phyloP scores from a whole-genome alignment of 805 yeast species.

The Barnettozyma vustinii region DNA sequence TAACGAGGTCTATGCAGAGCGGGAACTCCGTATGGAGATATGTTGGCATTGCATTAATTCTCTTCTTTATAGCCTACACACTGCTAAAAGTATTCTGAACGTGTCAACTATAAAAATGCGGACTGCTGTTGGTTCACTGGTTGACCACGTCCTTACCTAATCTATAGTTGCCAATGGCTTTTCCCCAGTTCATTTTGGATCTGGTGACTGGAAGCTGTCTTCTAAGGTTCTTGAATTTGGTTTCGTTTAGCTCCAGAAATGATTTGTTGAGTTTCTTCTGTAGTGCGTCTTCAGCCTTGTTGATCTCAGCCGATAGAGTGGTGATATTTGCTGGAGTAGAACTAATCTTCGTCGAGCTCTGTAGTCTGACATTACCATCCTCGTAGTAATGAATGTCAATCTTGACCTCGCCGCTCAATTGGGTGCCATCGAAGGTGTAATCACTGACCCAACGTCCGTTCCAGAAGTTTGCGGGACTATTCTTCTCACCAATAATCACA shows the following conservation, averaged over 20 bases:
- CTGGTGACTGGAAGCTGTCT: conserved; percentile 91
- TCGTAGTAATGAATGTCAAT: conserved; percentile 90
- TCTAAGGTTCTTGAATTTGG: conserved; percentile 75
- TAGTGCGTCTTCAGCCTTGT: conserved; percentile 49
- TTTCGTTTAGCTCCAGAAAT: conserved; percentile 70
- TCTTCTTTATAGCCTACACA: conserved; percentile 53
- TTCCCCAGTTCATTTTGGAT: conserved; percentile 92
- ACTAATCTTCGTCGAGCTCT: conserved; percentile 34
- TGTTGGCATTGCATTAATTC: conserved; percentile 49
- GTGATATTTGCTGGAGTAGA: conserved; percentile 7
- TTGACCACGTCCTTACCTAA: conserved; percentile 73
- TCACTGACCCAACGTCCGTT: conserved; percentile 84
- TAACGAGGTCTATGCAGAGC: conserved; percentile 49
- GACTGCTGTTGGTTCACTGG: conserved; percentile 3
- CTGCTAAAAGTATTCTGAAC: conserved; percentile 39
- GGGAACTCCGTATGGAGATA: conserved; percentile 58
- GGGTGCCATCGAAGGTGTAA: conserved; percentile 38
- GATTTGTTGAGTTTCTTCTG: conserved; percentile 56
- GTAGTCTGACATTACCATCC: conserved; percentile 89
- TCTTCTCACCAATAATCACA: conserved; percentile 64
- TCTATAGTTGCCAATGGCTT: conserved; percentile 82
- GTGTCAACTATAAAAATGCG: neutral
- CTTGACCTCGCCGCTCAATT: conserved; percentile 47
- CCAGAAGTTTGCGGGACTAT: conserved; percentile 74
- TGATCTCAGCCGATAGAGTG: conserved; percentile 41